A percentile compares a stretch with the other conserved stretches of the same genome.
Conservation (phyloP, 2,329 filamentous ascomycete genomes). For the Talaromyces pinophilus region DNA sequence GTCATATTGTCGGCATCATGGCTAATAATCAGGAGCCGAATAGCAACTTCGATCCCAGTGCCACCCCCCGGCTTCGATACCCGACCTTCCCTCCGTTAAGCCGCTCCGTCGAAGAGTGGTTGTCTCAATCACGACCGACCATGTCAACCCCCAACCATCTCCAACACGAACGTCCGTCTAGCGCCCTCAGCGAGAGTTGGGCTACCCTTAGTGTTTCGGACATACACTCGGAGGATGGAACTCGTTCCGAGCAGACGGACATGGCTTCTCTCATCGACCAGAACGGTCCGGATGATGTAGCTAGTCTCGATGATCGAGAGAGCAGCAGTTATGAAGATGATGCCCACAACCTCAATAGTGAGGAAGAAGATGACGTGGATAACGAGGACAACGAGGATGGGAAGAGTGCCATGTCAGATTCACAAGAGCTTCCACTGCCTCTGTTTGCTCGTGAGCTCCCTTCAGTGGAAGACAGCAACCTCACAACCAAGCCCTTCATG, state of each 20-base stretch:
- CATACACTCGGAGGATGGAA: conserved; percentile 48
- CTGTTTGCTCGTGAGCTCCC: conserved; percentile 32
- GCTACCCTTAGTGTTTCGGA: conserved; percentile 48
- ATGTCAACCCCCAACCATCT: conserved; percentile 40
- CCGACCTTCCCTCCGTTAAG: conserved; percentile 45
- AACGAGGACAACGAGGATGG: conserved; percentile 40
- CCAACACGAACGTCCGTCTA: conserved; percentile 31
- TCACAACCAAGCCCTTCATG: conserved; percentile 39
- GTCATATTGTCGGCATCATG: conserved; percentile 30
- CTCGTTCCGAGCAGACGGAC: conserved; percentile 48
- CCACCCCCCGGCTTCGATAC: conserved; percentile 40
- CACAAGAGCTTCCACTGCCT: conserved; percentile 34
- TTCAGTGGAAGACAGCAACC: conserved; percentile 39
- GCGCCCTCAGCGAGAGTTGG: conserved; percentile 49
- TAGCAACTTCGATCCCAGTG: conserved; percentile 31
- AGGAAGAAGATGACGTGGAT: conserved; percentile 38
- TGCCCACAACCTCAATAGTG: conserved; percentile 41
- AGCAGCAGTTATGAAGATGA: conserved; percentile 40
- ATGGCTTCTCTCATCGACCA: conserved; percentile 47
- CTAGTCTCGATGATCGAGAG: conserved; percentile 46
- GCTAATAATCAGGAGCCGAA: conserved; percentile 43
- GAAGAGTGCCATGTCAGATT: conserved; percentile 33
- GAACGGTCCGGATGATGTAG: conserved; percentile 46
- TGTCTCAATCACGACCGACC: conserved; percentile 44
- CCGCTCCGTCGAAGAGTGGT: conserved; percentile 44